These are phyloP conservation scores for Aspergillus neotritici DNA, from an alignment of 2,329 filamentous ascomycete genomes.

Conservation along the genomic window DNA sequence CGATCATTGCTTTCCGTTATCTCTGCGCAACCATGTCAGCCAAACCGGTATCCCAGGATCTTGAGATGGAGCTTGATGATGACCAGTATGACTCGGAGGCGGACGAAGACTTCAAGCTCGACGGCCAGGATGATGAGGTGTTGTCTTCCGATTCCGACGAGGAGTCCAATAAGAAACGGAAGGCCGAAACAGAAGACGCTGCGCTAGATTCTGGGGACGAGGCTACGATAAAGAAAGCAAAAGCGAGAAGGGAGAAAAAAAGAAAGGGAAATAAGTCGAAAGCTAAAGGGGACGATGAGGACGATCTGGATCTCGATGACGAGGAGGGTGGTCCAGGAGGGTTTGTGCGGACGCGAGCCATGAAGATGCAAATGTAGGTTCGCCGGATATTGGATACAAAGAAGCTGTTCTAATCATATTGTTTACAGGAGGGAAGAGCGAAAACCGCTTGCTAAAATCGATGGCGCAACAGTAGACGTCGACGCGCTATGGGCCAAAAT, in stretches of 20 bases:
- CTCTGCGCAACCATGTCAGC: conserved; percentile 1
- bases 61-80: conserved; percentile 23
- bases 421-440: conserved; percentile 41
- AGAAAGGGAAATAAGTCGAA: conserved; percentile 32
- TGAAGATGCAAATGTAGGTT: conserved; percentile 44
- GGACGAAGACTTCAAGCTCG: conserved; percentile 36
- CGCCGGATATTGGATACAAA: conserved; percentile 2
- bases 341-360: conserved; percentile 50
- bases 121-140: conserved; percentile 31
- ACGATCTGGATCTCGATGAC: conserved; percentile 34
- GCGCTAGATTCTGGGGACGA: conserved; percentile 54
- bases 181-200: conserved; percentile 27
- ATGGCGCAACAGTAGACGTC: conserved; percentile 51
- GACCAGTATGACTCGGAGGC: conserved; percentile 35
- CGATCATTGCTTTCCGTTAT: neutral
- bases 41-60: conserved; percentile 17
- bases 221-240: conserved; percentile 48
- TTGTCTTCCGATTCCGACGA: conserved; percentile 29
- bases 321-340: conserved; percentile 46
- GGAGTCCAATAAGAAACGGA: conserved; percentile 31
- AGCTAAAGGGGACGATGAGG: conserved; percentile 33
- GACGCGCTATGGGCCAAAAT: conserved; percentile 51
- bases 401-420: neutral
- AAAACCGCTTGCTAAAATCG: conserved; percentile 43
- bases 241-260: conserved; percentile 36